Evolutionary conservation across 257 asterid genomes (phyloP).

Genomic region (Paulownia fortunei): DNA sequence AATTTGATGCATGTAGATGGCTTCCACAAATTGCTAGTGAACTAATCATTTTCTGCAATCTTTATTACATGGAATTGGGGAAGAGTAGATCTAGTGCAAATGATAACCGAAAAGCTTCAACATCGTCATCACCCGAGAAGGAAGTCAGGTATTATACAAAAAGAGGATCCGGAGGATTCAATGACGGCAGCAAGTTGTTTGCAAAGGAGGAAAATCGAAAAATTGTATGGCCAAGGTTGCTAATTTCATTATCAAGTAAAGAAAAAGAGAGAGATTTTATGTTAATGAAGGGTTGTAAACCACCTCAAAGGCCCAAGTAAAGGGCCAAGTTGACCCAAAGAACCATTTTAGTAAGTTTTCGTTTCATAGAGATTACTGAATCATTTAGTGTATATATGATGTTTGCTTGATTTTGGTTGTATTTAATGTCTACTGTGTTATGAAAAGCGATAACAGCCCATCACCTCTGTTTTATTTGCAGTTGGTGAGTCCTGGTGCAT

Average conservation of each 20-base stretch:
- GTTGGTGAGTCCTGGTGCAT: slow-evolving; percentile 72
- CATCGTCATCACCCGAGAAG: slow-evolving; percentile 76
- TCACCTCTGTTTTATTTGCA: slow-evolving; percentile 17
- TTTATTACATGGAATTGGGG: slow-evolving; percentile 65
- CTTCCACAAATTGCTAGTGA: slow-evolving; percentile 7
- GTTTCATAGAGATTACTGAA: background rate
- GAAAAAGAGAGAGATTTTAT: slow-evolving; percentile 84
- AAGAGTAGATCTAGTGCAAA: slow-evolving; percentile 53
- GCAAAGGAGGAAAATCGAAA: slow-evolving; percentile 55
- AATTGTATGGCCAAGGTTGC: slow-evolving; percentile 76
- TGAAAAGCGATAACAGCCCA: background rate
- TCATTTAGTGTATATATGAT: background rate
- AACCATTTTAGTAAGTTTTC: slow-evolving; percentile 62
- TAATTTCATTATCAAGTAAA: slow-evolving; percentile 64
- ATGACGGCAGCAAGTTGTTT: slow-evolving; percentile 63
- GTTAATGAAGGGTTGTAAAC: slow-evolving; percentile 86
- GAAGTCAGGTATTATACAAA: slow-evolving; percentile 87
- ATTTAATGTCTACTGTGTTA: background rate
- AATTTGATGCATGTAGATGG: too few species aligned
- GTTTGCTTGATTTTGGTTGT: background rate
- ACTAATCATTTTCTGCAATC: background rate
- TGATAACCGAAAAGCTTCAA: slow-evolving; percentile 58
- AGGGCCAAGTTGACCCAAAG: slow-evolving; percentile 75
- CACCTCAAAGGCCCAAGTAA: slow-evolving; percentile 88
- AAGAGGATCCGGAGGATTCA: slow-evolving; percentile 74